A percentile compares a stretch with the other conserved stretches of the same genome.
phyloP scores from a whole-genome alignment of 2,329 filamentous ascomycete genomes.

The Byssoonygena ceratinophila region DNA sequence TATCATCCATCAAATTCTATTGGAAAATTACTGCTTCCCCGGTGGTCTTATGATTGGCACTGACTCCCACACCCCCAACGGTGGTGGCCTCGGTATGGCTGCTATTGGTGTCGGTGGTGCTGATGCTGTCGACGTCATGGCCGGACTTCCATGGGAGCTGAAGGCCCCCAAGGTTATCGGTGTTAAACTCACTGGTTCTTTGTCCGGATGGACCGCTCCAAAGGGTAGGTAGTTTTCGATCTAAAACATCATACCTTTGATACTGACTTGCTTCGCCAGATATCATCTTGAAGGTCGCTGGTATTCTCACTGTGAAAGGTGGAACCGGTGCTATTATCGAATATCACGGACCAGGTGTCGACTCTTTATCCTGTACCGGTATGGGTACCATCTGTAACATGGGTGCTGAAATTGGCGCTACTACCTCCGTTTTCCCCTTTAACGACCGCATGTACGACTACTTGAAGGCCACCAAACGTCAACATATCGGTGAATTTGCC shows the following conservation, averaged over 20 bases:
- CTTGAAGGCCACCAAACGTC: constrained; percentile 79
- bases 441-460: constrained; percentile 98
- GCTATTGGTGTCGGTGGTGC: constrained; percentile 96
- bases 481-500: constrained; percentile 81
- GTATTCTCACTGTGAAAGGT: constrained; percentile 94
- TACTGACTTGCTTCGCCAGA: constrained; percentile 43
- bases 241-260: neutral
- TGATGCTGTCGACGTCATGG: constrained; percentile 98
- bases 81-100: constrained; percentile 86
- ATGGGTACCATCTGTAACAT: constrained; percentile 73
- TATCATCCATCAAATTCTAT: constrained; percentile 97
- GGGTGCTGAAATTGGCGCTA: constrained; percentile 58
- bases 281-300: constrained; percentile 94
- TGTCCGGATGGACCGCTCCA: constrained; percentile 84
- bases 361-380: constrained; percentile 68
- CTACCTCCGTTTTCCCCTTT: constrained; percentile 93
- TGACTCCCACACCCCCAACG: constrained; percentile 96
- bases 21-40: constrained; percentile 99
- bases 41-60: constrained; percentile 96
- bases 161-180: constrained; percentile 97
- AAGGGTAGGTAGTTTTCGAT: constrained; percentile 55
- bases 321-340: constrained; percentile 74
- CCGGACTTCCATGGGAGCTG: constrained; percentile 90
- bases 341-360: constrained; percentile 56
- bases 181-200: constrained; percentile 80